Conservation (phyloP, 768 basidiomycete genomes). For the Scleroderma citrinum region DNA sequence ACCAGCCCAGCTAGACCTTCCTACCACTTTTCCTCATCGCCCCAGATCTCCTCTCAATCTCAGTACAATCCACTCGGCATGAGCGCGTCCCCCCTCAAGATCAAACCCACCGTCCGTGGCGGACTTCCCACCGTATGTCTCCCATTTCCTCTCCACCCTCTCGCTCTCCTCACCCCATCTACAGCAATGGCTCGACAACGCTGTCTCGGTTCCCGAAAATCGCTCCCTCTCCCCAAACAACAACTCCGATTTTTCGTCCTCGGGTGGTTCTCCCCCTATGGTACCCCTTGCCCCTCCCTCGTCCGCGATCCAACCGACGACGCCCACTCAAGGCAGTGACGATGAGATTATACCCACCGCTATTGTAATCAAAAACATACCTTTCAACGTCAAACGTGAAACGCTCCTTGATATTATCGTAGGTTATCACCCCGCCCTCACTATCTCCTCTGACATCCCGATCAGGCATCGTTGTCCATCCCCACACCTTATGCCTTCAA, state of each 20-base stretch:
- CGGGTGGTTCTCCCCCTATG: constrained; percentile 74
- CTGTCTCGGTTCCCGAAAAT: constrained; percentile 46
- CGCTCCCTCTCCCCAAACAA: constrained; percentile 82
- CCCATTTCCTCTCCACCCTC: constrained; percentile 11
- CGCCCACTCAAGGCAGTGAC: constrained; percentile 51
- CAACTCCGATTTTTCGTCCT: constrained; percentile 84
- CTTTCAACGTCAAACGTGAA: constrained; percentile 97
- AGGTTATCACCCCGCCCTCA: constrained; percentile 27
- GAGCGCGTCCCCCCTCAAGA: constrained; percentile 68
- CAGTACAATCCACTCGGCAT: constrained; percentile 48
- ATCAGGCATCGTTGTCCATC: constrained; percentile 81
- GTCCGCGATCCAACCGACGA: constrained; percentile 35
- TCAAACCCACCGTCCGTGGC: constrained; percentile 55
- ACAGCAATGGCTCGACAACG: constrained; percentile 85
- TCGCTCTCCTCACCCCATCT: constrained; percentile 13
- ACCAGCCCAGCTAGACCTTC: constrained; percentile 46
- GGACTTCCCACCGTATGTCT: constrained; percentile 68
- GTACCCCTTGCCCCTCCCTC: constrained; percentile 38
- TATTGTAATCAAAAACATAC: constrained; percentile 99
- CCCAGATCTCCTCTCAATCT: constrained; percentile 48
- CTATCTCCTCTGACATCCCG: constrained; percentile 1
- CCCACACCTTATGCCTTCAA: constrained; percentile 99
- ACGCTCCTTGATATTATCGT: constrained; percentile 96
- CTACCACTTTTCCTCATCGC: constrained; percentile 68
- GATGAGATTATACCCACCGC: constrained; percentile 98